Evolutionary conservation across 169 alveolate genomes (phyloP).

Genomic region (Plasmodium vinckei): DNA sequence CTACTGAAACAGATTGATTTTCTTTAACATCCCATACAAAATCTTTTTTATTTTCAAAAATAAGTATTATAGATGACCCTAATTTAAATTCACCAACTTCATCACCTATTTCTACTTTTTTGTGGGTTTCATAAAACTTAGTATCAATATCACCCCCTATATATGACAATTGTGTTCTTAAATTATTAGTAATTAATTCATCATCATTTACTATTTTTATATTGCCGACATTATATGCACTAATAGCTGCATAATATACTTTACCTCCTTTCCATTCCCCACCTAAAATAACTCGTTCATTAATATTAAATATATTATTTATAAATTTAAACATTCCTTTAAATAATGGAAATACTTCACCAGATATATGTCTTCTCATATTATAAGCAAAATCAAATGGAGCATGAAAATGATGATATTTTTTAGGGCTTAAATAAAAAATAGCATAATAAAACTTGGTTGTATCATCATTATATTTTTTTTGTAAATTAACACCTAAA

Average conservation of each 20-base stretch:
- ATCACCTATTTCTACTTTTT: constrained; percentile 35
- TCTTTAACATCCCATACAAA: constrained; percentile 26
- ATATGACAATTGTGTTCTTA: constrained; percentile 40
- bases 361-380: constrained; percentile 68
- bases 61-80: constrained; percentile 63
- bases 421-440: constrained; percentile 52
- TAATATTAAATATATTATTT: constrained; percentile 42
- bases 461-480: constrained; percentile 48
- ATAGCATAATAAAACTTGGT: constrained; percentile 65
- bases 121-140: constrained; percentile 30
- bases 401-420: constrained; percentile 76
- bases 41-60: constrained; percentile 59
- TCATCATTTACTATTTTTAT: constrained; percentile 39
- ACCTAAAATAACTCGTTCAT: constrained; percentile 54
- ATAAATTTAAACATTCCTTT: constrained; percentile 55
- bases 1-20: constrained; percentile 29
- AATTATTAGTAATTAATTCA: constrained; percentile 46
- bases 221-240: constrained; percentile 72
- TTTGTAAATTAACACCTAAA: constrained; percentile 47
- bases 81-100: constrained; percentile 64
- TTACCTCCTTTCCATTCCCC: constrained; percentile 74
- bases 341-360: constrained; percentile 62
- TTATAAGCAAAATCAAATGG: constrained; percentile 66
- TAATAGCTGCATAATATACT: constrained; percentile 43
- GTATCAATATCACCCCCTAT: constrained; percentile 75